These are phyloP conservation scores for Bipolaris bicolor DNA, from an alignment of 2,329 filamentous ascomycete genomes.

Conservation along the genomic window DNA sequence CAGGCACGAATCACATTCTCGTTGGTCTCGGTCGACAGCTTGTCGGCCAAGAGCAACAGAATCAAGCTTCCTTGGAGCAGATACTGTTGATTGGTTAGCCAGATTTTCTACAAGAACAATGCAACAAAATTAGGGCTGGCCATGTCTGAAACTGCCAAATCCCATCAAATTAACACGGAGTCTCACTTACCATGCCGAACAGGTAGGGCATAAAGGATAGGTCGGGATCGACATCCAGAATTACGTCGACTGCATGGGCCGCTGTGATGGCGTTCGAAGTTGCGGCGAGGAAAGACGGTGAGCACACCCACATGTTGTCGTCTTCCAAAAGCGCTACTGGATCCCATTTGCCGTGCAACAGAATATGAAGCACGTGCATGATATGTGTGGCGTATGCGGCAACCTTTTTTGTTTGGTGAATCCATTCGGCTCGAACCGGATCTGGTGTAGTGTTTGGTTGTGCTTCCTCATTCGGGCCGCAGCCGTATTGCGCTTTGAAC, in stretches of 20 bases:
- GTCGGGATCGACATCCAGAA: conserved; percentile 88
- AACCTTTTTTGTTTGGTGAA: conserved; percentile 85
- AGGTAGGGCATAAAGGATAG: conserved; percentile 97
- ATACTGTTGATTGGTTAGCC: conserved; percentile 56
- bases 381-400: conserved; percentile 90
- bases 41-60: conserved; percentile 85
- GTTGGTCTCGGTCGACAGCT: conserved; percentile 81
- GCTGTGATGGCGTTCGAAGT: conserved; percentile 88
- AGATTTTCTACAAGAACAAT: background rate
- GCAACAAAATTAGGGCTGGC: background rate
- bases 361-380: conserved; percentile 91
- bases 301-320: conserved; percentile 92
- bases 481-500: conserved; percentile 60
- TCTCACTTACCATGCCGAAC: conserved; percentile 73
- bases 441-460: conserved; percentile 46
- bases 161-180: background rate
- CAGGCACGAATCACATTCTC: conserved; percentile 85
- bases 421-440: conserved; percentile 66
- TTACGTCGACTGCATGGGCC: conserved; percentile 83
- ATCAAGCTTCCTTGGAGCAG: conserved; percentile 88
- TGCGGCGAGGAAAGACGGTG: conserved; percentile 82
- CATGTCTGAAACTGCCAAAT: background rate
- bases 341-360: conserved; percentile 91
- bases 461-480: conserved; percentile 42
- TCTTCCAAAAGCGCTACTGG: conserved; percentile 89